Percentiles rank a stretch among this genome's conserved stretches.
Conservation (phyloP, 2,329 filamentous ascomycete species). For the Alternaria panax region DNA sequence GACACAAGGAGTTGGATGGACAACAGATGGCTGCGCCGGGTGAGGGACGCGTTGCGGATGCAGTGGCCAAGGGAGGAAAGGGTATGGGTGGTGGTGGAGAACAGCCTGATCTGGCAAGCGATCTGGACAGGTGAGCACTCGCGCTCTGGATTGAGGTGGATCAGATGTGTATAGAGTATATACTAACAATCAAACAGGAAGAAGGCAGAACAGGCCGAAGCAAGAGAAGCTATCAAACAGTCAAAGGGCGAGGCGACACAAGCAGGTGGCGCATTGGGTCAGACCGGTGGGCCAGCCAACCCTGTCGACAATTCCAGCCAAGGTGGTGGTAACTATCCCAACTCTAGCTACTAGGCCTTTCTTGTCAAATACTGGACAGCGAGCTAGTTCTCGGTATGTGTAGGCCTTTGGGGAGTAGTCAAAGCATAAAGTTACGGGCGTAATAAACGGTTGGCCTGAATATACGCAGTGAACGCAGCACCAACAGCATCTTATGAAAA, state of each 20-base stretch:
- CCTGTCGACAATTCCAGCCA: conserved; percentile 30
- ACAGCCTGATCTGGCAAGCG: conserved; percentile 52
- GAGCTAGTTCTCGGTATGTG: not conserved
- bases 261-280: conserved; percentile 54
- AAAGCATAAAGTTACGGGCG: not conserved
- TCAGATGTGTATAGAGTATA: not conserved
- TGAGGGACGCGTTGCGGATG: conserved; percentile 54
- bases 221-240: conserved; percentile 52
- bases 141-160: rapidly evolving
- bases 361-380: not conserved
- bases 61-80: conserved; percentile 47
- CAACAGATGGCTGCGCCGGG: conserved; percentile 59
- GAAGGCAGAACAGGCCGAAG: conserved; percentile 57
- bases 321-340: conserved; percentile 31
- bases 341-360: conserved; percentile 24
- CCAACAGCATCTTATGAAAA: not conserved
- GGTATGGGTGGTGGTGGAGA: conserved; percentile 45
- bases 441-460: not conserved
- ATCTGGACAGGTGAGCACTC: conserved; percentile 53
- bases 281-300: conserved; percentile 57
- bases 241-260: conserved; percentile 48
- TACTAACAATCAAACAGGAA: conserved; percentile 47
- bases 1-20: conserved; percentile 56
- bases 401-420: rapidly evolving
- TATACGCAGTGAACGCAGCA: not conserved